Evolutionary conservation across 331 rosid species (phyloP).

Genomic region (Quercus tomentella): DNA sequence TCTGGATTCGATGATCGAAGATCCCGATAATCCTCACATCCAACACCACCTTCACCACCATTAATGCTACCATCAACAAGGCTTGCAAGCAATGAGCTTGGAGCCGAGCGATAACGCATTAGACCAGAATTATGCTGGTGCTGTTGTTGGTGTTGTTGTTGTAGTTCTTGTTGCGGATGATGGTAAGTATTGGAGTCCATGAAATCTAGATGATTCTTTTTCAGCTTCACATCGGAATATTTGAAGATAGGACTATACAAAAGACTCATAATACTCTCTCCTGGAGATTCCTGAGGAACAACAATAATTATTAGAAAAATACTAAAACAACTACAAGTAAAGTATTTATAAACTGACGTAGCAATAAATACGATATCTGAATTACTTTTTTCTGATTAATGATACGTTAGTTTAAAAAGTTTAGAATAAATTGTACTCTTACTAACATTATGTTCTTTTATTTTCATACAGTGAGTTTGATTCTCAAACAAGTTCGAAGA

Average conservation of each 20-base stretch:
- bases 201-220: slow-evolving; percentile 42
- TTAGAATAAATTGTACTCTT: no score
- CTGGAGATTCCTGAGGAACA: slow-evolving; percentile 22
- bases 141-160: slow-evolving; percentile 15
- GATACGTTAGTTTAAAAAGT: no score
- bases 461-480: not conserved
- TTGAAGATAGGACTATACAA: slow-evolving; percentile 37
- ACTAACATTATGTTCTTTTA: not conserved
- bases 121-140: slow-evolving; percentile 42
- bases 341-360: no score
- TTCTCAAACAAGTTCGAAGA: not conserved
- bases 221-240: slow-evolving; percentile 40
- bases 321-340: no score
- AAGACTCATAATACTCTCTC: slow-evolving; percentile 40
- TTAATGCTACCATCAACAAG: slow-evolving; percentile 22
- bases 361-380: no score
- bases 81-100: slow-evolving; percentile 40
- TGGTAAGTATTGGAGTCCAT: slow-evolving; percentile 39
- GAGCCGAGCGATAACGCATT: slow-evolving; percentile 53
- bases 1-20: slow-evolving; percentile 49
- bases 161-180: not conserved
- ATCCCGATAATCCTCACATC: slow-evolving; percentile 21
- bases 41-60: slow-evolving; percentile 9
- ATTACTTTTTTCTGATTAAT: no score
- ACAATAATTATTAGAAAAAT: not conserved